A percentile compares a stretch with the other conserved stretches of the same genome.
Evolutionary conservation across 106 monocot genomes (phyloP).

Genomic region (Triglochin maritima): DNA sequence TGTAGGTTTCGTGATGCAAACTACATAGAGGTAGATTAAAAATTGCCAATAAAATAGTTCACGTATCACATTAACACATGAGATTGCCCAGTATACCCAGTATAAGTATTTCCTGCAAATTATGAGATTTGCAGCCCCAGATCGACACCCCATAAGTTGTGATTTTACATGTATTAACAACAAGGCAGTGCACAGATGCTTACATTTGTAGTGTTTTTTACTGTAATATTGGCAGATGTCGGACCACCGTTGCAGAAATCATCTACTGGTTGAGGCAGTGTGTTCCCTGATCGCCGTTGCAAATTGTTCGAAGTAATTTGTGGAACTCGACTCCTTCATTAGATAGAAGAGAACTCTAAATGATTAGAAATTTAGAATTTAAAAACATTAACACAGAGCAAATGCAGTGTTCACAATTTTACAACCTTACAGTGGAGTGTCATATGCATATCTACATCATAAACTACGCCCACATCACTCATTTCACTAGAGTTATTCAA

Average conservation of each 20-base stretch:
- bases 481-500: too few species aligned
- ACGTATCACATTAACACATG: too few species aligned
- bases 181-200: neutral
- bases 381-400: too few species aligned
- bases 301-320: conserved; percentile 38
- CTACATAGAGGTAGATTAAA: too few species aligned
- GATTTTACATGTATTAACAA: conserved; percentile 2
- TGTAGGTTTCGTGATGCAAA: too few species aligned
- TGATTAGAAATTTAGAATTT: neutral
- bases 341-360: neutral
- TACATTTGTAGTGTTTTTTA: conserved; percentile 31
- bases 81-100: too few species aligned
- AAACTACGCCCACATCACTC: too few species aligned
- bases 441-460: too few species aligned
- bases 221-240: conserved; percentile 19
- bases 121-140: neutral
- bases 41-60: too few species aligned
- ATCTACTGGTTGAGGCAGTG: conserved; percentile 57
- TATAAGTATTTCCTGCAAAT: too few species aligned
- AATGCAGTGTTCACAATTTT: too few species aligned
- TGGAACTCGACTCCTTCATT: conserved; percentile 52
- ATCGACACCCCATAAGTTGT: neutral
- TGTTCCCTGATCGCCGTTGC: conserved; percentile 41
- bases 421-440: too few species aligned
- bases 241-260: conserved; percentile 25